These are phyloP conservation scores for Iris pallida DNA, from an alignment of 116 monocot species.

Conservation along the genomic window DNA sequence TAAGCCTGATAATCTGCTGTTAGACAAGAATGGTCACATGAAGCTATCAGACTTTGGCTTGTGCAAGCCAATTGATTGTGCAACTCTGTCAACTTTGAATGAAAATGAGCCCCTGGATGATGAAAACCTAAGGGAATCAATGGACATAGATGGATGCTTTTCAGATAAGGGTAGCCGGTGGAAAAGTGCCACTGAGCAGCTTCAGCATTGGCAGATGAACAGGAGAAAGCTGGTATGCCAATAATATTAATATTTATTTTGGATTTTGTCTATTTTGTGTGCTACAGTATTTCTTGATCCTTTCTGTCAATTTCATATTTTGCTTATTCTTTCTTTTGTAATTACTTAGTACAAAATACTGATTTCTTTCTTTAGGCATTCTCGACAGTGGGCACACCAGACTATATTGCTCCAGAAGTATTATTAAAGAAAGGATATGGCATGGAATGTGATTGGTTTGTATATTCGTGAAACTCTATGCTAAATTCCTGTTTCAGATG, in stretches of 20 bases:
- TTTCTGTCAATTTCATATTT: slow-evolving; percentile 39
- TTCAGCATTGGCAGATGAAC: slow-evolving; percentile 95
- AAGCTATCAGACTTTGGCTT: slow-evolving; percentile 95
- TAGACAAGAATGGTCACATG: slow-evolving; percentile 96
- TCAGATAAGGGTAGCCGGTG: slow-evolving; percentile 61
- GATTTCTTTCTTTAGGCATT: slow-evolving; percentile 58
- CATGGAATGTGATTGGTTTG: slow-evolving; percentile 98
- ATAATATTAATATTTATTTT: slow-evolving; percentile 5
- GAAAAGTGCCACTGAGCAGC: slow-evolving; percentile 77
- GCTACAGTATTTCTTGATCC: slow-evolving; percentile 10
- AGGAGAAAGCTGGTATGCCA: slow-evolving; percentile 74
- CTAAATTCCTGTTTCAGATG: slow-evolving; percentile 1
- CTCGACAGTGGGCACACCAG: slow-evolving; percentile 96
- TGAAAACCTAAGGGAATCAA: slow-evolving; percentile 79
- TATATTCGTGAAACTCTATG: slow-evolving; percentile 11
- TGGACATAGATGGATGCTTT: slow-evolving; percentile 87
- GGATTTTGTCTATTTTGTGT: slow-evolving; percentile 36
- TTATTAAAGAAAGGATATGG: slow-evolving; percentile 96
- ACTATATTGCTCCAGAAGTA: slow-evolving; percentile 52
- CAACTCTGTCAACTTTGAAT: slow-evolving; percentile 69
- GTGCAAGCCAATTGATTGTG: slow-evolving; percentile 90
- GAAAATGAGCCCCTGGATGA: slow-evolving; percentile 85
- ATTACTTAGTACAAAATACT: too few species aligned
- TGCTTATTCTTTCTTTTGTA: neutral
- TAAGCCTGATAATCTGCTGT: slow-evolving; percentile 90